Evolutionary conservation across 768 basidiomycete genomes (phyloP), one percentile per base, ranked within the genome.

Genomic region (Lactarius trivialis): DNA sequence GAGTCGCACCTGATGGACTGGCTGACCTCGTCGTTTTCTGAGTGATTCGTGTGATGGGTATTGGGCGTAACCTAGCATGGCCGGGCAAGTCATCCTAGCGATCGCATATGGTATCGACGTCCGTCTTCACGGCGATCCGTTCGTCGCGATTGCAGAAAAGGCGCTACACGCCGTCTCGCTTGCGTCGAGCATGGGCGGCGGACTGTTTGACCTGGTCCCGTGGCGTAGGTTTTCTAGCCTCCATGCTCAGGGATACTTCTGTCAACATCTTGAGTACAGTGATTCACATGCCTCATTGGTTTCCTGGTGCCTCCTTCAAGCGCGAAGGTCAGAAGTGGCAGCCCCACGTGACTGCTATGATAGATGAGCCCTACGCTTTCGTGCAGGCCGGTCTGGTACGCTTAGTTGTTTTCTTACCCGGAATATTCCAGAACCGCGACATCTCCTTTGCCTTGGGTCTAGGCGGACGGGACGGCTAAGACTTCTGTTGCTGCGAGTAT

Each of bases 131-230:
- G 48, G 58, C n/a, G 67, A 66, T 48, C 55, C 56, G n/a, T 61
- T 57, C 30, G 48, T 68, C 49, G 53, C 6, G 0, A 45, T 64
- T 4, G 67, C 67, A 2, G 55, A 65, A 21, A 58, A 57, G 45
- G 58, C 54, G 6, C n/a, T 68, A 7, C 45, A 64, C n/a, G 50
- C 62, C 30, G 30, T 56, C 39, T 26, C 39, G 21, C 55, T 56
- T 17, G 55, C 55, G n/a, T 15, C 55, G 1, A 66, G 75, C 30
- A 28, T 52, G 24, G 26, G 37, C 11, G 33, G 51, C 30, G 53
- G 15, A 41, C 30, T 63, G 28, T 33, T 45, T 34, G 43, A 82
- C 58, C 60, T 65, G 32, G 52, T 73, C 55, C 43, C 60, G 15
- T 17, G 60, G 60, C 15, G 60, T 56, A 21, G 34, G 43, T 41